A percentile compares a stretch with the other conserved stretches of the same genome.
Conservation (phyloP, 2,329 filamentous ascomycete genomes). For the Trichoderma harzianum region DNA sequence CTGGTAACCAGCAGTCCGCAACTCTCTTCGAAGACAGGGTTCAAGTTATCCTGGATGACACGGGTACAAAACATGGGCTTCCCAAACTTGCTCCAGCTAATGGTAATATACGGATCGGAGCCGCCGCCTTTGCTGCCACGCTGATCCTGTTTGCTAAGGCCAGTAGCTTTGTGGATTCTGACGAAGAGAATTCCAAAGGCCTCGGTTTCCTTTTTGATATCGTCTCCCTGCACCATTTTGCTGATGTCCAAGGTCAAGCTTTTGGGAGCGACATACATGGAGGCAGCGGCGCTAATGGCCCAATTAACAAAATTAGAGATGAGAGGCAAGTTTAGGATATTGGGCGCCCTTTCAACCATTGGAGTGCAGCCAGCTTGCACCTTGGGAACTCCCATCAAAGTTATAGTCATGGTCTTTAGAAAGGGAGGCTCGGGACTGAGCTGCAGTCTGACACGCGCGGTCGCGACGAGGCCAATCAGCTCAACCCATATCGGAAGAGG, state of each 20-base stretch:
- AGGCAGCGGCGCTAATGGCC: conserved; percentile 80
- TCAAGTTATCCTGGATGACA: conserved; percentile 90
- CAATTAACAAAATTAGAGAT: conserved; percentile 98
- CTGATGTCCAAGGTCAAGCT: conserved; percentile 88
- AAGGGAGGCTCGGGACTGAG: conserved; percentile 90
- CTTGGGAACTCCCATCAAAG: conserved; percentile 89
- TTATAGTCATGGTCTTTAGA: conserved; percentile 86
- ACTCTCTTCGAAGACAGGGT: conserved; percentile 88
- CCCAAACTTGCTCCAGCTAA: conserved; percentile 92
- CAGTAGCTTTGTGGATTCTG: conserved; percentile 81
- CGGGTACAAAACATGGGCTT: conserved; percentile 98
- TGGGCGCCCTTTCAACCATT: conserved; percentile 86
- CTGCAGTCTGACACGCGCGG: conserved; percentile 75
- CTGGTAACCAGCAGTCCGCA: conserved; percentile 81
- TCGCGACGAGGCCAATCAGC: conserved; percentile 85
- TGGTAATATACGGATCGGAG: conserved; percentile 91
- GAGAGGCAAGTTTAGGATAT: conserved; percentile 84
- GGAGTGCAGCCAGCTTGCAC: conserved; percentile 86
- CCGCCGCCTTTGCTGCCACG: conserved; percentile 81
- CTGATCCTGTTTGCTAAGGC: conserved; percentile 85
- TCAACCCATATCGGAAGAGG: conserved; percentile 87
- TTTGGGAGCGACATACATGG: conserved; percentile 92
- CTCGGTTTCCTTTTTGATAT: conserved; percentile 83
- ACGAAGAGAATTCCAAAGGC: conserved; percentile 90
- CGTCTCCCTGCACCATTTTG: conserved; percentile 86